Evolutionary conservation across 2,329 filamentous ascomycete species (phyloP), one percentile per base, ranked within the genome.

Genomic region (Colletotrichum camelliae): DNA sequence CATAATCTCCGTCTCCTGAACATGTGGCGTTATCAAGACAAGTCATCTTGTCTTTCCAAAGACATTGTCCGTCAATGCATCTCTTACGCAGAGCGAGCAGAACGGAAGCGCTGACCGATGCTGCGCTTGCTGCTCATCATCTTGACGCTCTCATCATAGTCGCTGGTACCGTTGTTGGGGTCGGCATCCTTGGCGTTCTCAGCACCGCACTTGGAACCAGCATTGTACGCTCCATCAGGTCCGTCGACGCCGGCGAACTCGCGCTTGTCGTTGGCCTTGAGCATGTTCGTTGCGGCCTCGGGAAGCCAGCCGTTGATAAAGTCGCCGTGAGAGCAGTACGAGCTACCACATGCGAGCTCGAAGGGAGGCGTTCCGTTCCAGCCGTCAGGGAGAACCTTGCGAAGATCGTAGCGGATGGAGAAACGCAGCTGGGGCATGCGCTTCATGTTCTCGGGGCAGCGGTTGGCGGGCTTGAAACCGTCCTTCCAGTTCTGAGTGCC

Each of bases 301-400:
- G 79, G 78, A 3, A 84, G 81, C 87, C 87, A 89, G 7, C 83
- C 87, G 52, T 88, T 88, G 79, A 89, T 87, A 67, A 88, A 88
- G 77, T 88, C 87, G 5, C 87, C 86, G 77, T 88, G 87, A 4
- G 81, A 82, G 82, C 85, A 86, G 78, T 82, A 88, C 0, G 84
- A 83, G n/a, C 79, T 78, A 1, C 85, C 85, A 72, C 83, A 87
- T 0, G 87, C 82, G 1, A 88, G 82, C 81, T 87, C 84, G 27
- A 88, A 77, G 1, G 87, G 87, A 1, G 87, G 83, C 0, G 80
- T 81, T 57, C 87, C 87, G 43, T 76, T 82, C 87, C 87, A 89
- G 24, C 87, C 87, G 58, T 85, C 80, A 4, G 87, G 85, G 5
- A 88, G 78, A 1, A 80, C 81, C 61, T 84, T 84, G 71, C 86